A percentile compares a stretch with the other conserved stretches of the same genome.
Conservation (phyloP, 371 early-diverging fungal genomes). For the Rhizopus microsporus region DNA sequence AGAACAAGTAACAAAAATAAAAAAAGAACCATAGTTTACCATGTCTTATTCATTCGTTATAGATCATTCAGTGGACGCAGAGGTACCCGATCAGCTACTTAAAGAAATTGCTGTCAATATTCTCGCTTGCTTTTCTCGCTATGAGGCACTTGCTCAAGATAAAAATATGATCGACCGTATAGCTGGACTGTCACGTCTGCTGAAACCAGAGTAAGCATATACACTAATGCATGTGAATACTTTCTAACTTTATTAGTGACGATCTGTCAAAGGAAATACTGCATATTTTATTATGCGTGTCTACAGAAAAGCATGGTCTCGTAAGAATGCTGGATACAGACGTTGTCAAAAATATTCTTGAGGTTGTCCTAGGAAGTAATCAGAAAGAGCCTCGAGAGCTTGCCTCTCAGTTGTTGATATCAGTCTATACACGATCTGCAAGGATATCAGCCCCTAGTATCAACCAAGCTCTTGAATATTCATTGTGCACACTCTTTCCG, state of each 20-base stretch:
- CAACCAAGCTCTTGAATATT: slow-evolving; percentile 33
- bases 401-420: slow-evolving; percentile 23
- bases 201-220: slow-evolving; percentile 35
- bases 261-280: slow-evolving; percentile 33
- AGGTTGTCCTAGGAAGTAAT: slow-evolving; percentile 20
- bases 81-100: slow-evolving; percentile 43
- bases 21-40: neutral
- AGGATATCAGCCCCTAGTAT: slow-evolving; percentile 30
- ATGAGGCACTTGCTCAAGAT: slow-evolving; percentile 28
- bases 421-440: slow-evolving; percentile 24
- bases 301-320: slow-evolving; percentile 39
- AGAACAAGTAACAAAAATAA: slow-evolving; percentile 32
- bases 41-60: neutral
- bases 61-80: slow-evolving; percentile 21
- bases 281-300: slow-evolving; percentile 35
- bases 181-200: slow-evolving; percentile 37
- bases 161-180: slow-evolving; percentile 44
- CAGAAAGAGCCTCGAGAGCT: slow-evolving; percentile 21
- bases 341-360: slow-evolving; percentile 36
- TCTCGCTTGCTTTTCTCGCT: slow-evolving; percentile 44
- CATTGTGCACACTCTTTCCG: slow-evolving; percentile 30
- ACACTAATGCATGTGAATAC: neutral
- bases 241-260: slow-evolving; percentile 20
- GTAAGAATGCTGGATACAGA: slow-evolving; percentile 45
- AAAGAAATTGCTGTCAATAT: slow-evolving; percentile 53